These are phyloP conservation scores for Luvunga scandens DNA, from an alignment of 345 rosid species.

Conservation along the genomic window DNA sequence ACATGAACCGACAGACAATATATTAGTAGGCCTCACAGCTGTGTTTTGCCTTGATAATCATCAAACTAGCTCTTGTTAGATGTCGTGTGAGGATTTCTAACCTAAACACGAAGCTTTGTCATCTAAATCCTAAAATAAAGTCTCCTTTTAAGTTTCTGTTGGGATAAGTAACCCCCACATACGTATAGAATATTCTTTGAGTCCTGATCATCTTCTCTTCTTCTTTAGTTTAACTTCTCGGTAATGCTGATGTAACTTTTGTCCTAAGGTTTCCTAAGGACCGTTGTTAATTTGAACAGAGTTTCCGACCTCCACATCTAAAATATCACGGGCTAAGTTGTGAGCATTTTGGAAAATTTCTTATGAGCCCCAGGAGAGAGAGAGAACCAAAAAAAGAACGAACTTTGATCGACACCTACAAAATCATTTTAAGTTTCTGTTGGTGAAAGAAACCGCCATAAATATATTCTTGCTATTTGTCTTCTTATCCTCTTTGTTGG, in stretches of 20 bases:
- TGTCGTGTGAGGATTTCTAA: slow-evolving; percentile 3
- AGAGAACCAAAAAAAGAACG: no score
- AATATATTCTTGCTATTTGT: background rate
- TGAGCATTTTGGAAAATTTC: no score
- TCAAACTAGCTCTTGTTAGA: background rate
- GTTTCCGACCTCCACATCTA: no score
- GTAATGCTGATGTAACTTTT: background rate
- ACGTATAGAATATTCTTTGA: background rate
- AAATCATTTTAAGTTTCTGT: background rate
- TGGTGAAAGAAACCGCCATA: background rate
- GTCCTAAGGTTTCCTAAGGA: background rate
- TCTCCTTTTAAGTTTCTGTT: background rate
- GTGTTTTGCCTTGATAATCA: background rate
- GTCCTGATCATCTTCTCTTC: background rate
- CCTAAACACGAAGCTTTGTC: background rate
- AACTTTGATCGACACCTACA: no score
- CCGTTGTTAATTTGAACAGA: no score
- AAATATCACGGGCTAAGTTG: no score
- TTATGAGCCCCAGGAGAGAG: no score
- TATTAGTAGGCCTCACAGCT: background rate
- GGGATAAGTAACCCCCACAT: background rate
- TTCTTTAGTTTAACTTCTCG: background rate
- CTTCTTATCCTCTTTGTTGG: background rate
- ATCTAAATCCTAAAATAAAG: background rate
- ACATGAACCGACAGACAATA: background rate